Conservation (phyloP, 768 basidiomycete genomes). For the Mycena olivaceomarginata region DNA sequence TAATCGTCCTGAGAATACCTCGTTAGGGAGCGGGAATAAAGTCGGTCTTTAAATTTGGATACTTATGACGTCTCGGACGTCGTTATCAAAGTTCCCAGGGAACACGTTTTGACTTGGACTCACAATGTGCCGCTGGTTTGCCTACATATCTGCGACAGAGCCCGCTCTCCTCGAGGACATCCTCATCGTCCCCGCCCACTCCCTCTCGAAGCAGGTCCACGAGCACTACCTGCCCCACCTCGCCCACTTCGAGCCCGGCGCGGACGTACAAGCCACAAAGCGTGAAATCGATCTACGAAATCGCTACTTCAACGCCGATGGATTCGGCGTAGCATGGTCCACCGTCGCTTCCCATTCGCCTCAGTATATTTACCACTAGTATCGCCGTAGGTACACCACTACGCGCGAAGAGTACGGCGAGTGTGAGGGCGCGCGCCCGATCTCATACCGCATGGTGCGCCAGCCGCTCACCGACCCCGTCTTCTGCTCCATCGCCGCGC, state of each 20-base stretch:
- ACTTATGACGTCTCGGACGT: no score
- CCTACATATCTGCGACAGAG: constrained; percentile 17
- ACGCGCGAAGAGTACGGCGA: constrained; percentile 28
- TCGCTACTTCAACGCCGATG: constrained; percentile 19
- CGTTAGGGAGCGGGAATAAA: no score
- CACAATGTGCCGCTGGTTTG: constrained; percentile 28
- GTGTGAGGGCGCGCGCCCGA: constrained; percentile 17
- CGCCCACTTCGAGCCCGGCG: constrained; percentile 15
- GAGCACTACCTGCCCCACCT: constrained; percentile 18
- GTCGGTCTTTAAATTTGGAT: no score
- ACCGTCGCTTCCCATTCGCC: background rate
- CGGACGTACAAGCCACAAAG: background rate
- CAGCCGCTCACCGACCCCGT: constrained; percentile 19
- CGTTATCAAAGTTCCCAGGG: no score
- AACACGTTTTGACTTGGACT: background rate
- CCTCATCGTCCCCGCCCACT: constrained; percentile 18
- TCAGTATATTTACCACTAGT: background rate
- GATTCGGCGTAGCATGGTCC: constrained; percentile 17
- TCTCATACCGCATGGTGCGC: constrained; percentile 8
- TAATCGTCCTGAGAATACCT: no score
- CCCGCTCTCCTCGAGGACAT: constrained; percentile 18
- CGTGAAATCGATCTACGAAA: constrained; percentile 6
- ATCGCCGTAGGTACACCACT: constrained; percentile 12
- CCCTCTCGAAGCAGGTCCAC: constrained; percentile 20
- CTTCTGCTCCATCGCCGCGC: constrained; percentile 11